Conservation (phyloP, 73 alveolate genomes). For the Paramecium primaurelia region DNA sequence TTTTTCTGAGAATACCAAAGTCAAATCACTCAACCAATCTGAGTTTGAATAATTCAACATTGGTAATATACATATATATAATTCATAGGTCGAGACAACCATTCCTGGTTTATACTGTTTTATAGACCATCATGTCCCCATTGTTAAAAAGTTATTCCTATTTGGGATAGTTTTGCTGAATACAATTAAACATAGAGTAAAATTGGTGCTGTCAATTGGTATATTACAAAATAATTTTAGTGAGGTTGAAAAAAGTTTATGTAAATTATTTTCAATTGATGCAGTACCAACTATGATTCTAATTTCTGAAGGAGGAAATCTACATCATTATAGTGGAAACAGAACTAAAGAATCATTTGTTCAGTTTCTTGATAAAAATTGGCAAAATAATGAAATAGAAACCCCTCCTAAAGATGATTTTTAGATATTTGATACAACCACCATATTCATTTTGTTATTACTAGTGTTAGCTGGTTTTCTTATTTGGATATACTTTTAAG, state of each 20-base stretch:
- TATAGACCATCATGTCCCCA: constrained; percentile 43
- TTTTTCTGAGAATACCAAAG: not conserved
- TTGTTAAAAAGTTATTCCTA: constrained; percentile 19
- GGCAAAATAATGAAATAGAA: not conserved
- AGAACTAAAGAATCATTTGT: not conserved
- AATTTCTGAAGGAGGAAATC: not conserved
- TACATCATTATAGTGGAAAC: not conserved
- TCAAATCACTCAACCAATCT: not conserved
- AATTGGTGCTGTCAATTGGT: constrained; percentile 38
- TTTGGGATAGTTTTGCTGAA: not conserved
- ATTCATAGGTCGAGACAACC: not conserved
- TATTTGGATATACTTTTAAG: not conserved
- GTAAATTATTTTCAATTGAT: not conserved
- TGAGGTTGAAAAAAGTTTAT: not conserved
- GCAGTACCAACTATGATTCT: constrained; percentile 24
- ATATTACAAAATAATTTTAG: not conserved
- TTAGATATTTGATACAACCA: not conserved
- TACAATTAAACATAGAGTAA: not conserved
- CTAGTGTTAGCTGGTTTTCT: not conserved
- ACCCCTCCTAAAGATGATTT: not conserved
- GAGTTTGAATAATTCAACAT: not conserved
- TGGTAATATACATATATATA: not conserved
- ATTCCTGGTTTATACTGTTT: constrained; percentile 29
- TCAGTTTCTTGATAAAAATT: not conserved
- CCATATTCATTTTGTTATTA: not conserved